Evolutionary conservation across 148 eudicot species (phyloP).

Genomic region (Euryodendron excelsum): DNA sequence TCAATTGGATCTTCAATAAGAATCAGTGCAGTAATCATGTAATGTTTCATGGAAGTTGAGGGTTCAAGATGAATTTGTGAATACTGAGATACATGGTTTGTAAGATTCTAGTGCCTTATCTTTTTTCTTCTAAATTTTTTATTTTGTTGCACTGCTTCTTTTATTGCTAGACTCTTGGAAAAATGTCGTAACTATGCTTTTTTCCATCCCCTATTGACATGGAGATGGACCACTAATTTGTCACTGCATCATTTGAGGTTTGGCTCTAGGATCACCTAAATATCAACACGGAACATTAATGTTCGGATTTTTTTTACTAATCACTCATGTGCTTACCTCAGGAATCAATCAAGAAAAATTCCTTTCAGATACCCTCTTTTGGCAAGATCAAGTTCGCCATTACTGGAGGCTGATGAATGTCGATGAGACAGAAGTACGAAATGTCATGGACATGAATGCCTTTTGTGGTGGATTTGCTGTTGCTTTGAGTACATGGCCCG

Average conservation of each 20-base stretch:
- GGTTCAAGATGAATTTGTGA: not conserved
- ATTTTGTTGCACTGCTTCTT: not conserved
- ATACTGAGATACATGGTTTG: not conserved
- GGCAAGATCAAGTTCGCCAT: slow-evolving; percentile 90
- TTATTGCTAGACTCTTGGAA: not conserved
- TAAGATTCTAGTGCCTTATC: not conserved
- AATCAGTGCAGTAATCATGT: not conserved
- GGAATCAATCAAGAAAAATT: slow-evolving; percentile 68
- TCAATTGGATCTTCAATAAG: not conserved
- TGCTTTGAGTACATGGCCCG: slow-evolving; percentile 81
- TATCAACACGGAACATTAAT: not conserved
- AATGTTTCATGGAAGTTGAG: not conserved
- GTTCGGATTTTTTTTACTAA: not conserved
- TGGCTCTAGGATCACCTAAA: not conserved
- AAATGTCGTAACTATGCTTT: not conserved
- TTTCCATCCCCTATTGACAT: not conserved
- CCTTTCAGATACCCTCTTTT: slow-evolving; percentile 59
- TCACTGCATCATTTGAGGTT: not conserved
- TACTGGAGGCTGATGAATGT: slow-evolving; percentile 88
- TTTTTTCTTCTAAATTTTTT: not conserved
- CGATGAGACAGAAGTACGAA: slow-evolving; percentile 63
- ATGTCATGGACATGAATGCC: slow-evolving; percentile 98
- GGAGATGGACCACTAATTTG: not conserved
- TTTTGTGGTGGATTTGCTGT: slow-evolving; percentile 85
- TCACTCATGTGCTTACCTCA: slow-evolving; percentile 17